These are phyloP conservation scores for Populus hybrid DNA, from an alignment of 441 rosid species.

Conservation along the genomic window DNA sequence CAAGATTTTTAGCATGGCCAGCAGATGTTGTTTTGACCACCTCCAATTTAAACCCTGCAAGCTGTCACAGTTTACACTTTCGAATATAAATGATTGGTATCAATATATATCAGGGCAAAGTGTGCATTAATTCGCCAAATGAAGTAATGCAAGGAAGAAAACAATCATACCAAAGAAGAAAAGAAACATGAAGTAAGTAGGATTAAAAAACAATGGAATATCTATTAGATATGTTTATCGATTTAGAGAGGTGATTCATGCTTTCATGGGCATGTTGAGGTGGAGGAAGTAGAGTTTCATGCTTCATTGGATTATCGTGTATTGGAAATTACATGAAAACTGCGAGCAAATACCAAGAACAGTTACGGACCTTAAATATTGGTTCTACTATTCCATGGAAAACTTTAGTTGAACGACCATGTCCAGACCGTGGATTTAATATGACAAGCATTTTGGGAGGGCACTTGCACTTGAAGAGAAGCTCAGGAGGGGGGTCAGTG, in stretches of 20 bases:
- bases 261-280: neutral
- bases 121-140: neutral
- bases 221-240: neutral
- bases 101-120: neutral
- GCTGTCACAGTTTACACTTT: slow-evolving; percentile 53
- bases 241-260: neutral
- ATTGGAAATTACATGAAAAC: neutral
- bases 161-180: neutral
- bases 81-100: neutral
- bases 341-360: neutral
- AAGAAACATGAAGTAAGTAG: neutral
- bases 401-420: slow-evolving; percentile 94
- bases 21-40: slow-evolving; percentile 88
- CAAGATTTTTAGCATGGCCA: slow-evolving; percentile 85
- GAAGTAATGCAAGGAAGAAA: neutral
- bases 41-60: slow-evolving; percentile 94
- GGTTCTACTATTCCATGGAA: slow-evolving; percentile 88
- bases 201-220: neutral
- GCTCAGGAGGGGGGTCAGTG: slow-evolving; percentile 83
- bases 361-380: slow-evolving; percentile 69
- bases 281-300: neutral
- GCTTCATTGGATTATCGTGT: neutral
- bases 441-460: slow-evolving; percentile 97
- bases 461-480: slow-evolving; percentile 84
- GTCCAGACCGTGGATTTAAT: slow-evolving; percentile 93